A percentile compares a stretch with the other conserved stretches of the same genome.
Conservation (phyloP, 176 grass and related monocot genomes). For the Luzula sylvatica region DNA sequence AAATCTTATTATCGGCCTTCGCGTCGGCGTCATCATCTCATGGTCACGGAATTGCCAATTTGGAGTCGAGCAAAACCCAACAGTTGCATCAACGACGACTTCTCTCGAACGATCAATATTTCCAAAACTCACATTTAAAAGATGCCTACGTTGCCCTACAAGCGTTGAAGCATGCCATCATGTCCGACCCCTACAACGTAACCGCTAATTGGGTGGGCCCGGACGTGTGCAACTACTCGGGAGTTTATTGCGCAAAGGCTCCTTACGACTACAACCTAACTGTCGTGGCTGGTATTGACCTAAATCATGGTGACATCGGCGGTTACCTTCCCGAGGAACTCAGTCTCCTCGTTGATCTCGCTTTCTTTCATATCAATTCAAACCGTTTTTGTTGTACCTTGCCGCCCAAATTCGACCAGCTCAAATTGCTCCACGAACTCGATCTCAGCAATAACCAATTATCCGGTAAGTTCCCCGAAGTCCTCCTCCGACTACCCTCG, state of each 20-base stretch:
- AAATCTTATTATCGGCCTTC: neutral
- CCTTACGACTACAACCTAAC: constrained; percentile 15
- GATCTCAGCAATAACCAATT: constrained; percentile 98
- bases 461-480: constrained; percentile 54
- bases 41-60: neutral
- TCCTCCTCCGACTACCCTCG: constrained; percentile 53
- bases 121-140: constrained; percentile 33
- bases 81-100: constrained; percentile 6
- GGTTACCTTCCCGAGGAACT: constrained; percentile 84
- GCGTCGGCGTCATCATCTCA: neutral
- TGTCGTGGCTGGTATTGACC: constrained; percentile 72
- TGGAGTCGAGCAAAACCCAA: neutral
- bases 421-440: constrained; percentile 70
- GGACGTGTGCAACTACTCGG: constrained; percentile 42
- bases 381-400: constrained; percentile 87
- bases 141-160: constrained; percentile 62
- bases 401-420: constrained; percentile 30
- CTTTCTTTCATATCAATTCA: constrained; percentile 85
- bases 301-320: constrained; percentile 95
- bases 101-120: constrained; percentile 11
- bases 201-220: constrained; percentile 53
- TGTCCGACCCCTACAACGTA: constrained; percentile 52
- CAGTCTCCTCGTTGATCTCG: constrained; percentile 60
- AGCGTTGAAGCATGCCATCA: constrained; percentile 64
- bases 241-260: constrained; percentile 36